Evolutionary conservation across 2,329 filamentous ascomycete genomes (phyloP), one percentile per base, ranked within the genome.

Genomic region (Apiospora saccharicola): DNA sequence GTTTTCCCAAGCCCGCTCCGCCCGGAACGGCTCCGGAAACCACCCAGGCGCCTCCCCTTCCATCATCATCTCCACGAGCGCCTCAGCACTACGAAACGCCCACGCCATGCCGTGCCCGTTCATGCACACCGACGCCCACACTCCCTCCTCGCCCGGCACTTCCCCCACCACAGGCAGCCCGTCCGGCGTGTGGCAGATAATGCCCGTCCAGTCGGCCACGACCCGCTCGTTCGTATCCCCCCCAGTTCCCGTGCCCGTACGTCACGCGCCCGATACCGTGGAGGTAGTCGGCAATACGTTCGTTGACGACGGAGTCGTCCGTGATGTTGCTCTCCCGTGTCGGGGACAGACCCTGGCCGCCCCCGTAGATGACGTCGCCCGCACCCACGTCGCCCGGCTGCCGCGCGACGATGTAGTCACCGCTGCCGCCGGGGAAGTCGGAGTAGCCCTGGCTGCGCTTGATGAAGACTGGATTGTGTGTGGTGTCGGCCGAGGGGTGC

Each of bases 71-170:
- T 47, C 67, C n/a, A 68, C 67, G 0, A 68, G 22, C 67, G 67
- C 67, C 37, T 68, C 67, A 2, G 67, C 67, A n/a, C 67, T 68
- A 13, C 67, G 67, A 22, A 68, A 68, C 22, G 67, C 67, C 67
- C 67, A 68, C n/a, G 34, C 34, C 34, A 68, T 68, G 7, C 67
- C 67, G 41, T 68, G 67, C 7, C 67, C 67, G 10, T 68, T 68
- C 37, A 68, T 68, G n/a, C 67, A 68, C 1, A 68, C 67, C 8
- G n/a, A 22, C 4, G 67, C 67, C 67, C 67, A 68, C 24, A 68
- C n/a, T 3, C 67, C 37, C 13, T 4, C 41, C n/a, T 47, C 67
- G 19, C 67, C n/a, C 13, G 67, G 67, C 67, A 68, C 67, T 3
- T 10, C 41, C 1, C 67, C 67, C 12, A 68, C 37, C 22, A 68